phyloP scores from a whole-genome alignment of 2,329 filamentous ascomycete genomes.

The Colletotrichum sp. region DNA sequence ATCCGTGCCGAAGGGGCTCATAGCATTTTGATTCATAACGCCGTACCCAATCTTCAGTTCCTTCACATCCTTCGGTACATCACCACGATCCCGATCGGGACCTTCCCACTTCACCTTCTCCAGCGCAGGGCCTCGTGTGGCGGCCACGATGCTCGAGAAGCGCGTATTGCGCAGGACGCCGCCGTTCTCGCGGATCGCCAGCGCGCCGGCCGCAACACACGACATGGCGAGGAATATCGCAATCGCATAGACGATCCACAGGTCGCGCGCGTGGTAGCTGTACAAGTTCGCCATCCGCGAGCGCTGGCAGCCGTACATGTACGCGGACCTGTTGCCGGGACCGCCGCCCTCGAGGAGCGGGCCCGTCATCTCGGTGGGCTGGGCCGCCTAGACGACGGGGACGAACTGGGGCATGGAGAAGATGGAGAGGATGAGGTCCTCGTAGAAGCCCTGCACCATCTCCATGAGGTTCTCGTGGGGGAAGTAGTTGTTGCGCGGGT shows the following conservation, averaged over 20 bases:
- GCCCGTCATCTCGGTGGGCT: slow-evolving; percentile 25
- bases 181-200: slow-evolving; percentile 34
- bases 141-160: slow-evolving; percentile 41
- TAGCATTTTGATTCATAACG: slow-evolving; percentile 16
- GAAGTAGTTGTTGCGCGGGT: slow-evolving; percentile 30
- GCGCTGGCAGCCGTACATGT: slow-evolving; percentile 31
- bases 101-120: slow-evolving; percentile 33
- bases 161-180: slow-evolving; percentile 35
- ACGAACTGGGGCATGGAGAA: slow-evolving; percentile 37
- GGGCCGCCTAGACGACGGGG: slow-evolving; percentile 33
- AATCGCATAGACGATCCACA: slow-evolving; percentile 39
- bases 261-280: slow-evolving; percentile 29
- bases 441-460: slow-evolving; percentile 31
- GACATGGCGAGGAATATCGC: slow-evolving; percentile 30
- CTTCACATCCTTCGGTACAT: slow-evolving; percentile 6
- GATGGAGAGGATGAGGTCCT: slow-evolving; percentile 38
- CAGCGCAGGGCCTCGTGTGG: slow-evolving; percentile 37
- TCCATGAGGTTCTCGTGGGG: slow-evolving; percentile 26
- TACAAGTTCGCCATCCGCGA: slow-evolving; percentile 30
- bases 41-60: slow-evolving; percentile 15
- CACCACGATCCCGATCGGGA: background rate
- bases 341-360: slow-evolving; percentile 10
- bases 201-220: slow-evolving; percentile 30
- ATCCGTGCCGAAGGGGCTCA: background rate
- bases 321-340: slow-evolving; percentile 22